Base-by-base conservation (phyloP, 2,329 filamentous ascomycete genomes). In the Colletotrichum paranaense region DNA sequence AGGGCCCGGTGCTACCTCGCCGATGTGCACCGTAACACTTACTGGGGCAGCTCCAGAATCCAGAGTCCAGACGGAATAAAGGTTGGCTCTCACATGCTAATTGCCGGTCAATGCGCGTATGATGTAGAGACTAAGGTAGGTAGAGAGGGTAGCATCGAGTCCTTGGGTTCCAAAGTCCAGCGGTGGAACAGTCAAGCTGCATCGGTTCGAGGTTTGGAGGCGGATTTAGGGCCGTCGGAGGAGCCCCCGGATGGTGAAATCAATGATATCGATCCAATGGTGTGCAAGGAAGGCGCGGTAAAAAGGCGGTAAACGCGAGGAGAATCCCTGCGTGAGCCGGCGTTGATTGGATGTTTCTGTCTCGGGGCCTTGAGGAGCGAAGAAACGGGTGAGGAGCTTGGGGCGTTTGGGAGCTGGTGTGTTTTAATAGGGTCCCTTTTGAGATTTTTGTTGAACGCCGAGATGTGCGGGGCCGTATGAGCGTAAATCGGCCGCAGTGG, bases 271-370 rank as follows among this genome's bases (percentile, higher is more conserved):
- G 30, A 32, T 42, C 72, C 62, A 74, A 74, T 72, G 49, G 49
- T 46, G 42, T 24, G 16, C 26, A 64, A 30, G 68, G 14, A 26
- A 59, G 53, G 52, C 62, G 68, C 49, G 58, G 35, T 32, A 30
- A 72, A 74, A 74, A 68, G 72, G 72, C 72, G 72, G 72, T 74
- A 74, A 74, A 74, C 26, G 62, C 22, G 35, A 62, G 56, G 42
- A 32, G 52, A 26, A 55, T 59, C 30, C 63, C 32, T 59, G 68
- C 35, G 32, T 58, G 42, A n/a, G 19, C 55, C 14, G n/a, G 19
- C 52, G 52, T 26, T 26, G 22, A 55, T 55, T 55, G 52, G 52
- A 24, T 63, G 32, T 53, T 11, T 35, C 28, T 63, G 62, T 65
- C 71, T 70, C 60, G 67, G 70, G 67, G 30, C 55, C 52, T 49